These are phyloP conservation scores for Venturia effusa DNA, from an alignment of 2,329 filamentous ascomycete genomes.

Conservation along the genomic window DNA sequence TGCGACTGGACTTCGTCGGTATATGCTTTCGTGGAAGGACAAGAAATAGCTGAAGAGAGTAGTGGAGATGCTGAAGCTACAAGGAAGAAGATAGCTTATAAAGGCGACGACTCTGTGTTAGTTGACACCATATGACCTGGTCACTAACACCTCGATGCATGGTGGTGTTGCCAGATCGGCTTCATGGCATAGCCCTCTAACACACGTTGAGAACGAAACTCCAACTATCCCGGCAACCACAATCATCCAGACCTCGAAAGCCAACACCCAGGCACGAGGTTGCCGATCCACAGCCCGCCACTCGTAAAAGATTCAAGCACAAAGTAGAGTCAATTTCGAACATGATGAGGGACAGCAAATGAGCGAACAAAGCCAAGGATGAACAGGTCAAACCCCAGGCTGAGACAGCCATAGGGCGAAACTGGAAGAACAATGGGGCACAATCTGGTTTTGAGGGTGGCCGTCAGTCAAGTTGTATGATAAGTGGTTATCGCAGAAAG, in stretches of 20 bases:
- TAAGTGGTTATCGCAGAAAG: background rate
- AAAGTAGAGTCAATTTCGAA: background rate
- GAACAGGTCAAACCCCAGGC: background rate
- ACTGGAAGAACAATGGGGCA: background rate
- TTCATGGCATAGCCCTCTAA: background rate
- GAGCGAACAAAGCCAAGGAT: background rate
- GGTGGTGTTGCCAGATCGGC: background rate
- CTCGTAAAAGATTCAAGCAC: background rate
- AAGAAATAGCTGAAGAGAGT: background rate
- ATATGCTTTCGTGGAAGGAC: background rate
- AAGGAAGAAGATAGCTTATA: background rate
- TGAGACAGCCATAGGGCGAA: background rate
- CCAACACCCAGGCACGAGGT: background rate
- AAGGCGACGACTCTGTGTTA: background rate
- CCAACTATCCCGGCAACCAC: background rate
- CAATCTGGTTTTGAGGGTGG: background rate
- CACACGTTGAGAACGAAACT: background rate
- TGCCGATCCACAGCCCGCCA: background rate
- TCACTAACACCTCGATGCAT: background rate
- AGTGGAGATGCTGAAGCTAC: background rate
- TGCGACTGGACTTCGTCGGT: background rate
- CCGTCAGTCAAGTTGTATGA: background rate
- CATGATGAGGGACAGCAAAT: background rate
- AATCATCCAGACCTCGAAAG: background rate
- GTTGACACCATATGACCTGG: background rate